Evolutionary conservation across 495 filamentous ascomycete species (phyloP), one percentile per base, ranked within the genome.

Genomic region (Lichenothelia convexa): DNA sequence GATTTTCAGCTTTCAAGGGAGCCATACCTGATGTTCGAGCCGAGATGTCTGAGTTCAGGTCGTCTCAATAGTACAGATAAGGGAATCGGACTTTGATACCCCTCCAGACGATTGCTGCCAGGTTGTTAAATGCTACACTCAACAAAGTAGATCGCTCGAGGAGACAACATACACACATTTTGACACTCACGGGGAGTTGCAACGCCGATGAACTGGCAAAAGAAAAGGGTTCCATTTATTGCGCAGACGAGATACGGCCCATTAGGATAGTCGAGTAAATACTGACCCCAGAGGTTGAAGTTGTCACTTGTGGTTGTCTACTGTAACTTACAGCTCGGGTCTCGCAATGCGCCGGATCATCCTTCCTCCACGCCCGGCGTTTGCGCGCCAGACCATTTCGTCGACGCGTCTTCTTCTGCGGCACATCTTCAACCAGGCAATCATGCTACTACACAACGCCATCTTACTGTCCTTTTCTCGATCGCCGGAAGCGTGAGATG

Each of bases 181-280:
- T 82, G 40, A 95, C 71, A 57, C 73, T 75, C 36, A 94, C 69
- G 12, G 78, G 70, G 41, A 80, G 69, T 46, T 83, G 64, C 39
- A 94, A 65, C 50, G 71, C 65, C 29, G 79, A 75, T 31, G 89
- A 93, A 45, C 71, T 78, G 32, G 82, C 85, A 62, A 95, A 95
- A 1, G 83, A 86, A 56, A 91, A 94, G 30, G 85, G 75, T 50
- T 97, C 89, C 85, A 94, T 93, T 23, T 50, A n/a, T 4, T 16
- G 38, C 17, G 38, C 11, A 22, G 31, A 35, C 22, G 21, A 7
- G 6, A 34, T 34, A 18, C 31, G 9, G 31, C 9, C 31, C 17
- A 29, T 29, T 13, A 29, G 9, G 9, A 29, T 13, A 1, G 15
- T 13, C 2, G 24, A 29, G 24, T 13, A 13, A 29, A 2, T 13